These are phyloP conservation scores for Alternaria sp. DNA, from an alignment of 2,329 filamentous ascomycete genomes.

Conservation along the genomic window DNA sequence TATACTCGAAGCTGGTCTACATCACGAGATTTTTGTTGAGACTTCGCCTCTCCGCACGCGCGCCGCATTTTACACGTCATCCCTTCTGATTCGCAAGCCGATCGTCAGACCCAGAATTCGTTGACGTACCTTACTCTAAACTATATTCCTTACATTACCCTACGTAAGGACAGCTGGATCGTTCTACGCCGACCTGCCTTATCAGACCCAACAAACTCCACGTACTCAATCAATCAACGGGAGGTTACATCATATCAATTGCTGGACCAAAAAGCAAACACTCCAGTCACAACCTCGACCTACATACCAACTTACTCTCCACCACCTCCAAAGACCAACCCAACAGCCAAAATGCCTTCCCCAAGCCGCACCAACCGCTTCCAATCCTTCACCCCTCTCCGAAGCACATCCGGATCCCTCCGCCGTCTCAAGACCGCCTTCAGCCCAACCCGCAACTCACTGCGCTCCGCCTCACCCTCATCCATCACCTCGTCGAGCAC, in stretches of 20 bases:
- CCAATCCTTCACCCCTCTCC: slow-evolving; percentile 48
- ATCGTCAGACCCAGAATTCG: slow-evolving; percentile 10
- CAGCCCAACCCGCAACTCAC: slow-evolving; percentile 42
- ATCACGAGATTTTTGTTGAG: slow-evolving; percentile 12
- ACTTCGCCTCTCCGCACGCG: slow-evolving; percentile 6
- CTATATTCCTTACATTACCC: slow-evolving; percentile 8
- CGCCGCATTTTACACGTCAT: slow-evolving; percentile 7
- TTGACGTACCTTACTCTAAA: slow-evolving; percentile 4
- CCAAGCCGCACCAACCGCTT: slow-evolving; percentile 51
- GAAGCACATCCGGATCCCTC: slow-evolving; percentile 40
- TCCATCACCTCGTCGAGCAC: slow-evolving; percentile 35
- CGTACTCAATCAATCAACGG: slow-evolving; percentile 7
- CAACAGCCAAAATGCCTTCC: slow-evolving; percentile 39
- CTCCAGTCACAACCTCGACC: slow-evolving; percentile 7
- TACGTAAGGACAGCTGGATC: slow-evolving; percentile 5
- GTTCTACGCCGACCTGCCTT: slow-evolving; percentile 1
- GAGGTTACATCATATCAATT: slow-evolving; percentile 3
- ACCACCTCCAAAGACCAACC: slow-evolving; percentile 10
- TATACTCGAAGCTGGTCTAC: slow-evolving; percentile 24
- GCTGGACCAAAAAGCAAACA: slow-evolving; percentile 10
- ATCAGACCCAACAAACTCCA: slow-evolving; percentile 2
- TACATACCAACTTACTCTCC: slow-evolving; percentile 1
- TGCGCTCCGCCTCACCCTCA: slow-evolving; percentile 39
- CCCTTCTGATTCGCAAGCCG: slow-evolving; percentile 17
- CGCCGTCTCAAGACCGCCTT: slow-evolving; percentile 49